Base-by-base conservation (phyloP, 2,329 filamentous ascomycete species). In the Pseudonectria buxi region DNA sequence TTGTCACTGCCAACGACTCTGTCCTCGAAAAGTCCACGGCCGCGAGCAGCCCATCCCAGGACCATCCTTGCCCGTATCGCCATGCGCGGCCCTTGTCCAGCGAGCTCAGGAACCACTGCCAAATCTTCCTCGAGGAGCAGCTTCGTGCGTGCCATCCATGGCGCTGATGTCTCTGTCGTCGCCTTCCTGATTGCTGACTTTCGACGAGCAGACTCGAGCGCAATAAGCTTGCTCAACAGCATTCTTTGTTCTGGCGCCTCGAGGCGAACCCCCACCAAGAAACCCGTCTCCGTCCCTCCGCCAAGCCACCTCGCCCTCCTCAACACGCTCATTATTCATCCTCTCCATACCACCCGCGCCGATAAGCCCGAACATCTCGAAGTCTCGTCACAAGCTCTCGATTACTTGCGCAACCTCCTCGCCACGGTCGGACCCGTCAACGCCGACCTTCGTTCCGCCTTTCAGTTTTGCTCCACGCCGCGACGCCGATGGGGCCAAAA, bases 251-350 rank as follows among this genome's bases (percentile, higher is more conserved):
- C 77, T 11, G 74, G 77, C 37, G 52, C 56, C 51, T 59, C 61
- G 6, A 53, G 50, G 44, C 44, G 47, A 28, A 40, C 41, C 4
- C 36, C 44, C 4, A 39, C 36, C 30, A 30, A 41, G 10, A 63
- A 61, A 24, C 67, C 76, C 1, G 74, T 75, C 10, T 74, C 74
- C 39, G 62, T 87, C 13, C 85, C 90, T 1, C 76, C 83, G 3
- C 71, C 83, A 0, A 74, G 77, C 37, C 81, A 90, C 45, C 68
- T 96, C 15, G 81, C 85, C 7, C 68, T 95, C 7, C 72, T 88
- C n/a, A 78, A 73, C 28, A 92, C 86, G 2, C 68, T 95, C n/a
- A 62, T 81, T n/a, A 74, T 92, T 11, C 87, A 95, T 52, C 90
- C 90, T 0, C 64, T 68, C 15, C 76, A 84, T 45, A 95, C 89